A percentile compares a stretch with the other conserved stretches of the same genome.
Evolutionary conservation across 495 filamentous ascomycete species (phyloP).

Genomic region (Penicillium maclennaniae): DNA sequence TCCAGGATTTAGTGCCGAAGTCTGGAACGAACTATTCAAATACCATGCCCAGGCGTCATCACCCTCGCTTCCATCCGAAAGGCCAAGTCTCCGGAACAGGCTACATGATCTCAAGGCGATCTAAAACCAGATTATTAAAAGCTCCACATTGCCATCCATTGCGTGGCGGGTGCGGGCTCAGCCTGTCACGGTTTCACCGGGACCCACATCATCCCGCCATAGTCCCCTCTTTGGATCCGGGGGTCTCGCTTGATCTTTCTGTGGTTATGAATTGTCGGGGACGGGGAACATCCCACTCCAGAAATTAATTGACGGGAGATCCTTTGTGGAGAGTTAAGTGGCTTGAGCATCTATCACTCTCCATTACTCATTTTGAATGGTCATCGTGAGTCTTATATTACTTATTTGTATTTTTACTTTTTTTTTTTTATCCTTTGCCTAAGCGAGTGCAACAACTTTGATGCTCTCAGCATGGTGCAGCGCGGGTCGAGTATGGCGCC

Average conservation of each 20-base stretch:
- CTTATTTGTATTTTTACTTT: too few species aligned
- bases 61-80: background rate
- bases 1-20: too few species aligned
- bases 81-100: background rate
- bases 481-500: background rate
- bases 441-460: too few species aligned
- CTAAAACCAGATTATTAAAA: background rate
- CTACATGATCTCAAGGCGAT: background rate
- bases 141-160: background rate
- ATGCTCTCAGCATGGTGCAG: too few species aligned
- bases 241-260: background rate
- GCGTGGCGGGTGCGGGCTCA: background rate
- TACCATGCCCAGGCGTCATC: background rate
- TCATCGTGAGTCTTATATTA: constrained; percentile 2
- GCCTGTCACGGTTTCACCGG: background rate
- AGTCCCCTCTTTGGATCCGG: background rate
- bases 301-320: background rate
- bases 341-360: too few species aligned
- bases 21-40: too few species aligned
- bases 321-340: constrained; percentile 5
- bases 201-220: background rate
- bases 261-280: constrained; percentile 1
- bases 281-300: background rate
- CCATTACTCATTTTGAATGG: constrained; percentile 15
- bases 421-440: too few species aligned